Conservation (phyloP, 164 flowering plant species). For the Umbilicus rupestris region DNA sequence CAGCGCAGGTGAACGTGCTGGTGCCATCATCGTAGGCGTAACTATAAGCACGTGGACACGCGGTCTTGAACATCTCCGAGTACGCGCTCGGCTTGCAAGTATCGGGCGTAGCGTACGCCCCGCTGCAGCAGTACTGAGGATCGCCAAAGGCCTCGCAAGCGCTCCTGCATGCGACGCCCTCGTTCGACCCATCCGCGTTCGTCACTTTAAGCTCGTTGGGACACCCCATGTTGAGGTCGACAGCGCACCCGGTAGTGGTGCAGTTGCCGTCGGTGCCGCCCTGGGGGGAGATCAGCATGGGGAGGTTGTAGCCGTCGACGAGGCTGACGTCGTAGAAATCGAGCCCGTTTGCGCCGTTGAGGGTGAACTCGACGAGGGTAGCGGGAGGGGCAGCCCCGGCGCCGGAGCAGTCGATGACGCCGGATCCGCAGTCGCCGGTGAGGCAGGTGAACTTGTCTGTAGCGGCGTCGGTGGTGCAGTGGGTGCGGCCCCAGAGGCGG, state of each 20-base stretch:
- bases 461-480: constrained; percentile 29
- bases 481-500: constrained; percentile 51
- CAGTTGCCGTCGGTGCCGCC: constrained; percentile 27
- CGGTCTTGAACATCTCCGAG: constrained; percentile 34
- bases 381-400: constrained; percentile 53
- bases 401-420: constrained; percentile 37
- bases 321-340: constrained; percentile 67
- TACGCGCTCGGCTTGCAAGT: constrained; percentile 39
- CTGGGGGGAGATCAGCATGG: constrained; percentile 34
- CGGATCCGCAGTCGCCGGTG: constrained; percentile 58
- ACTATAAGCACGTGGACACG: constrained; percentile 52
- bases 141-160: constrained; percentile 49
- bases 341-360: constrained; percentile 44
- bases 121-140: constrained; percentile 45
- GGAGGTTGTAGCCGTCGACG: constrained; percentile 76
- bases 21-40: constrained; percentile 52
- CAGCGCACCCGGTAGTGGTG: constrained; percentile 28
- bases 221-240: constrained; percentile 36
- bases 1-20: constrained; percentile 47
- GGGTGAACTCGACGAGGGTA: constrained; percentile 56
- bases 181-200: constrained; percentile 12
- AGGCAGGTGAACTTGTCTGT: constrained; percentile 32
- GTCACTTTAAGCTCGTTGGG: constrained; percentile 38
- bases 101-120: constrained; percentile 34
- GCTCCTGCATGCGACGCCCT: constrained; percentile 44